Percentiles rank a stretch among this genome's conserved stretches.
phyloP scores from a whole-genome alignment of 495 filamentous ascomycete genomes.

The Barbatosphaeria neglecta region DNA sequence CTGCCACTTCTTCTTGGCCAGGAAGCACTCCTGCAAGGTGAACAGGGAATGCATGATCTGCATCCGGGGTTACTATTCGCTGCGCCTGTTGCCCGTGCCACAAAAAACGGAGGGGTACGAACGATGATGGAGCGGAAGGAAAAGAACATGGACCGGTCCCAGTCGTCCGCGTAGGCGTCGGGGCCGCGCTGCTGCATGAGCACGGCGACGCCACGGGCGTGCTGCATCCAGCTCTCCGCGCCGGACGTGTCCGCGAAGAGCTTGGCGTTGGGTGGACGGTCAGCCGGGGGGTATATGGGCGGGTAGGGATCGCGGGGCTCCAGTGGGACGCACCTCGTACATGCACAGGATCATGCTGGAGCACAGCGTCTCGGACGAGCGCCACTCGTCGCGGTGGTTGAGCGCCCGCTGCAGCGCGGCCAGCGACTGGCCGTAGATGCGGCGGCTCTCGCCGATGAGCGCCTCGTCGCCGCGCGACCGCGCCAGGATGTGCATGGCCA shows the following conservation, averaged over 20 bases:
- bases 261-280: not conserved
- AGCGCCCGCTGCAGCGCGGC: slow-evolving; percentile 6
- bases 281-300: not conserved
- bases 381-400: slow-evolving; percentile 8
- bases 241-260: slow-evolving; percentile 8
- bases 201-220: slow-evolving; percentile 5
- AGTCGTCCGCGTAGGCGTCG: slow-evolving; percentile 1
- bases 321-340: slow-evolving; percentile 6
- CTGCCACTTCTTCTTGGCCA: slow-evolving; percentile 6
- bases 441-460: slow-evolving; percentile 5
- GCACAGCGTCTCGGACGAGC: slow-evolving; percentile 7
- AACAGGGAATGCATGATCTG: slow-evolving; percentile 10
- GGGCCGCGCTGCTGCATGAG: slow-evolving; percentile 8
- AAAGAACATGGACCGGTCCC: slow-evolving; percentile 6
- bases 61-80: not conserved
- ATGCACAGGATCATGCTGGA: slow-evolving; percentile 8
- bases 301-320: not conserved
- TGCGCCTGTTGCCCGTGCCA: not conserved
- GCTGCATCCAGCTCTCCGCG: slow-evolving; percentile 8
- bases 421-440: slow-evolving; percentile 9
- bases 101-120: not conserved
- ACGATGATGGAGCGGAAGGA: slow-evolving; percentile 8
- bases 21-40: slow-evolving; percentile 6
- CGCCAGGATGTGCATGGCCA: slow-evolving; percentile 7
- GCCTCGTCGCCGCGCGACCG: slow-evolving; percentile 1